Evolutionary conservation across 306 rosid genomes (phyloP).

Genomic region (Canavalia gladiata): DNA sequence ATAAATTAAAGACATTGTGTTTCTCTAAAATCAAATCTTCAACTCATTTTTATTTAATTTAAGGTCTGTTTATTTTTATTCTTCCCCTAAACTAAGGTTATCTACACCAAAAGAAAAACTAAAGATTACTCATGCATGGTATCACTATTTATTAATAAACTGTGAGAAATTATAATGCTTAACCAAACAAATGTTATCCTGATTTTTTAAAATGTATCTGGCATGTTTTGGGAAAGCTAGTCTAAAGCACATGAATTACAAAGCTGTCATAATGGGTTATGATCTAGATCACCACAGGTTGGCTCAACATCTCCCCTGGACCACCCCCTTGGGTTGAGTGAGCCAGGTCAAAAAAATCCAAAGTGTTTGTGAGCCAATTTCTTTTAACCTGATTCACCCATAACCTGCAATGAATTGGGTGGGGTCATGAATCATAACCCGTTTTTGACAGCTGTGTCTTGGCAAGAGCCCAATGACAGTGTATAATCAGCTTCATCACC

Average conservation of each 20-base stretch:
- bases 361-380: no score
- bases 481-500: not conserved
- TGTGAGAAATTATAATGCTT: not conserved
- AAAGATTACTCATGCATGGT: not conserved
- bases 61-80: not conserved
- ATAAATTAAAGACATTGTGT: not conserved
- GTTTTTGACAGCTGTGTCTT: no score
- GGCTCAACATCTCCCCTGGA: no score
- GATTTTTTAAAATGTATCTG: not conserved
- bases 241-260: not conserved
- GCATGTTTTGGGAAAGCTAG: constrained; percentile 1
- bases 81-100: not conserved
- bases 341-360: no score
- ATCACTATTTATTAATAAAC: constrained; percentile 13
- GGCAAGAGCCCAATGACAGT: no score
- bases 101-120: not conserved
- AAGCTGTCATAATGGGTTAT: not conserved
- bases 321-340: no score
- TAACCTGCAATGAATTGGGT: no score
- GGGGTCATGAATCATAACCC: no score
- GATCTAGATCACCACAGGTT: no score
- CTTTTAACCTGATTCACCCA: no score
- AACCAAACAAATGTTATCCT: not conserved
- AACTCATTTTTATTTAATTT: not conserved
- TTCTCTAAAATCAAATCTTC: not conserved